phyloP scores from a whole-genome alignment of 331 rosid species.

The Quercus tomentella region DNA sequence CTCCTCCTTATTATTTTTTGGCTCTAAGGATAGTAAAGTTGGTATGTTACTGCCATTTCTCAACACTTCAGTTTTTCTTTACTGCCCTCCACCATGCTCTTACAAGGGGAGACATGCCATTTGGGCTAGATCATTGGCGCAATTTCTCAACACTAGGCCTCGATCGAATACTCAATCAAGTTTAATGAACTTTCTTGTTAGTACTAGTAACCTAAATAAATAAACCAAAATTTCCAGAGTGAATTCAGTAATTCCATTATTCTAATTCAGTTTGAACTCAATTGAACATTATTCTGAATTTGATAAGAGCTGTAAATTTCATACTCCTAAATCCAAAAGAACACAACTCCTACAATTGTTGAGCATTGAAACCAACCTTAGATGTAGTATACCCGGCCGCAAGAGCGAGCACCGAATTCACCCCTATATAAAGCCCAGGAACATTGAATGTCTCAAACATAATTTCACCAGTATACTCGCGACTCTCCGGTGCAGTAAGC shows the following conservation, averaged over 20 bases:
- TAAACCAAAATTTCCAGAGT: not conserved
- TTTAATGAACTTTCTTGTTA: not conserved
- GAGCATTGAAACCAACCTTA: conserved; percentile 53
- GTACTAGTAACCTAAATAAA: conserved; percentile 4
- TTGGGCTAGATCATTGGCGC: not conserved
- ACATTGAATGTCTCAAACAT: conserved; percentile 99
- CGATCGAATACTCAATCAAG: not conserved
- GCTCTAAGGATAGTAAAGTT: not conserved
- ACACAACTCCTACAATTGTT: not conserved
- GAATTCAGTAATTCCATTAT: not conserved
- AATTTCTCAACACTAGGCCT: not conserved
- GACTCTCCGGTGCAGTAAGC: conserved; percentile 91
- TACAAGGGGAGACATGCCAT: too few relatives aligned
- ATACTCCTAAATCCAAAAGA: not conserved
- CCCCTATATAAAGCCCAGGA: conserved; percentile 95
- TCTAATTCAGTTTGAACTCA: not conserved
- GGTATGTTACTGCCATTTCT: not conserved
- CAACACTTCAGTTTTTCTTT: not conserved
- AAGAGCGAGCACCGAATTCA: conserved; percentile 98
- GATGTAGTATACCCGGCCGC: conserved; percentile 99
- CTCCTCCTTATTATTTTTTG: not conserved
- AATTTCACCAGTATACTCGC: conserved; percentile 96
- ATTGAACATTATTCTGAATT: conserved; percentile 6
- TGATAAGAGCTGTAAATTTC: not conserved
- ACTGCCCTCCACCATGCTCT: too few relatives aligned